These are phyloP conservation scores for Calonectria leucothoes DNA, from an alignment of 2,329 filamentous ascomycete species.

Conservation along the genomic window DNA sequence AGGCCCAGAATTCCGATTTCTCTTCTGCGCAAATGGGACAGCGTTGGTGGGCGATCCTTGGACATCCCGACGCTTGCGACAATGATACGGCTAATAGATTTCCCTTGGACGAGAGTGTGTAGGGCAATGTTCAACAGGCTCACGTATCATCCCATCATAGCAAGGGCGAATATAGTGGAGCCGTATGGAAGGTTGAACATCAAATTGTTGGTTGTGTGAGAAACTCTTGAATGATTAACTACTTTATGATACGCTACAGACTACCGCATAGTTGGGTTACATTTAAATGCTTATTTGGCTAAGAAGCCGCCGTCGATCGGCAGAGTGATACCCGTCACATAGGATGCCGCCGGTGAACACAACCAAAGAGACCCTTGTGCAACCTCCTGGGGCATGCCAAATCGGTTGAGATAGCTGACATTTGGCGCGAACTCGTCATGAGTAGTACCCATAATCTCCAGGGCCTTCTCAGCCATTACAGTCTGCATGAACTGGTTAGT, in stretches of 20 bases:
- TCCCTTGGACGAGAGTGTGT: not conserved
- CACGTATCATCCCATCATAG: not conserved
- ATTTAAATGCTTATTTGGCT: conserved; percentile 13
- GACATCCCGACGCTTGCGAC: not conserved
- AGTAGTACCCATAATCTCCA: conserved; percentile 34
- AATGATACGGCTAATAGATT: not conserved
- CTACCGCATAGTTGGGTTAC: not conserved
- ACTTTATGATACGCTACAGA: not conserved
- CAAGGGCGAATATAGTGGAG: not conserved
- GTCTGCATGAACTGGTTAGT: conserved; percentile 18
- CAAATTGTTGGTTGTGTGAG: not conserved
- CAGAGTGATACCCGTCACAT: conserved; percentile 26
- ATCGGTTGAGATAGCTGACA: conserved; percentile 28
- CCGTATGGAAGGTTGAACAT: not conserved
- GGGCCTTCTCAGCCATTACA: conserved; percentile 27
- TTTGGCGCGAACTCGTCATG: conserved; percentile 31
- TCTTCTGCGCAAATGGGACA: not conserved
- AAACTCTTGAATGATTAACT: not conserved
- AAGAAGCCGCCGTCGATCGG: conserved; percentile 27
- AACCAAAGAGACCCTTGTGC: conserved; percentile 29
- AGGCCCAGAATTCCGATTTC: not conserved
- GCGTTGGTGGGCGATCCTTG: not conserved
- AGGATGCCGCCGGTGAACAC: conserved; percentile 21
- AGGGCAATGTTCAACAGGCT: not conserved
- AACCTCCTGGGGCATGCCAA: conserved; percentile 29